Evolutionary conservation across 805 yeast species (phyloP).

Genomic region (Kockiozyma suomiensis): DNA sequence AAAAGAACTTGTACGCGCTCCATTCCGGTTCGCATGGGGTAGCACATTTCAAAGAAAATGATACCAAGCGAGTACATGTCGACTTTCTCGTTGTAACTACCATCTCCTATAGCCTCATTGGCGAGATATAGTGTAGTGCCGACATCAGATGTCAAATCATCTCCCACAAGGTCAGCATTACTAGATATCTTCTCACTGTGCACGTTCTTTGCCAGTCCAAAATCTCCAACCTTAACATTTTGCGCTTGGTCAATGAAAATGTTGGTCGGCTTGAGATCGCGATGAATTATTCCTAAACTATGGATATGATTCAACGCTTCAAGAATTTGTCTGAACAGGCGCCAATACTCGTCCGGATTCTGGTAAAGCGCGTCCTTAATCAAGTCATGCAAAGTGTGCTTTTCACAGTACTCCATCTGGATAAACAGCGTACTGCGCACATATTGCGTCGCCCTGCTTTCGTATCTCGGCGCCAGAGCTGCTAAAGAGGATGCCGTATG

Average conservation of each 20-base stretch:
- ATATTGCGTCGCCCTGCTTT: neutral
- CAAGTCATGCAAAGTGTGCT: conserved; percentile 81
- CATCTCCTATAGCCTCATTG: conserved; percentile 69
- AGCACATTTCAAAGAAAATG: conserved; percentile 94
- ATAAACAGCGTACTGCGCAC: conserved; percentile 65
- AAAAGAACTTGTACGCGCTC: conserved; percentile 80
- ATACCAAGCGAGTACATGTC: conserved; percentile 95
- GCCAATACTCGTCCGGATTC: conserved; percentile 83
- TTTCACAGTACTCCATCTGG: conserved; percentile 99
- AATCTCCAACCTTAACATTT: conserved; percentile 93
- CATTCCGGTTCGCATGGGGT: conserved; percentile 85
- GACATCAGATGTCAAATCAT: conserved; percentile 81
- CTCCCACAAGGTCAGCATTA: conserved; percentile 4
- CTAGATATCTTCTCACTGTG: conserved; percentile 46
- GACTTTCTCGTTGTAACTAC: conserved; percentile 85
- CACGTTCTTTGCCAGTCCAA: conserved; percentile 92
- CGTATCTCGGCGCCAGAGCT: neutral
- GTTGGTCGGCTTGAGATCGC: conserved; percentile 94
- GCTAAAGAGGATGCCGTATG: neutral
- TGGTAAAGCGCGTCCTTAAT: conserved; percentile 74
- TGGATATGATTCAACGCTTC: conserved; percentile 93
- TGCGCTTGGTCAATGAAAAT: conserved; percentile 89
- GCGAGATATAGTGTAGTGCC: conserved; percentile 96
- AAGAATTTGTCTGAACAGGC: conserved; percentile 79
- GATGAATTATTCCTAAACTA: conserved; percentile 88